A percentile compares a stretch with the other conserved stretches of the same genome.
Evolutionary conservation across 169 alveolate genomes (phyloP).

Genomic region (Plasmodium adleri): DNA sequence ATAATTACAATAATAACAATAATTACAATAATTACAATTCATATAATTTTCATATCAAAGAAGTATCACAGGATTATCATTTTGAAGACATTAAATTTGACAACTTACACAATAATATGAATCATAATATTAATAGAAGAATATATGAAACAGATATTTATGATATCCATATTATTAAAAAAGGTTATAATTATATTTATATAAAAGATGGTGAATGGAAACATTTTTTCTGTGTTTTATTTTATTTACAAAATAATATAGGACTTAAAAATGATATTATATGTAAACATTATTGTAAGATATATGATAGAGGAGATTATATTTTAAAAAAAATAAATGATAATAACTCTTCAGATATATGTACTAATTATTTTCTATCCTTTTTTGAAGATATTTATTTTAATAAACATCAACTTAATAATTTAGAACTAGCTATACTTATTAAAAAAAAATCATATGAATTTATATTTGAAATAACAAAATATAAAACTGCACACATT

Average conservation of each 20-base stretch:
- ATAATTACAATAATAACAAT: too few relatives aligned
- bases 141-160: slow-evolving; percentile 36
- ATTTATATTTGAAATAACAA: slow-evolving; percentile 29
- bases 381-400: slow-evolving; percentile 27
- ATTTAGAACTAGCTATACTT: slow-evolving; percentile 16
- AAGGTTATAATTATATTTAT: slow-evolving; percentile 18
- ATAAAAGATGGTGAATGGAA: slow-evolving; percentile 22
- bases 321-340: neutral
- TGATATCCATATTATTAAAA: slow-evolving; percentile 38
- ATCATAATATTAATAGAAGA: slow-evolving; percentile 11
- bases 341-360: neutral
- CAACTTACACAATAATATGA: slow-evolving; percentile 22
- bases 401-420: neutral
- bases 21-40: too few relatives aligned
- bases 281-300: slow-evolving; percentile 36
- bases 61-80: neutral
- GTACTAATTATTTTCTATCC: slow-evolving; percentile 30
- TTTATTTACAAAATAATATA: slow-evolving; percentile 13
- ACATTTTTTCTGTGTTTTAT: slow-evolving; percentile 26
- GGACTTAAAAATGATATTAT: slow-evolving; percentile 16
- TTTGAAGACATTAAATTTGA: neutral
- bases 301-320: slow-evolving; percentile 30
- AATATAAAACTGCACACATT: neutral
- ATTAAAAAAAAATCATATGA: slow-evolving; percentile 39
- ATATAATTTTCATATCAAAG: neutral